Conservation (phyloP, 192 early-diverging fungal species). For the Gigaspora rosea region DNA sequence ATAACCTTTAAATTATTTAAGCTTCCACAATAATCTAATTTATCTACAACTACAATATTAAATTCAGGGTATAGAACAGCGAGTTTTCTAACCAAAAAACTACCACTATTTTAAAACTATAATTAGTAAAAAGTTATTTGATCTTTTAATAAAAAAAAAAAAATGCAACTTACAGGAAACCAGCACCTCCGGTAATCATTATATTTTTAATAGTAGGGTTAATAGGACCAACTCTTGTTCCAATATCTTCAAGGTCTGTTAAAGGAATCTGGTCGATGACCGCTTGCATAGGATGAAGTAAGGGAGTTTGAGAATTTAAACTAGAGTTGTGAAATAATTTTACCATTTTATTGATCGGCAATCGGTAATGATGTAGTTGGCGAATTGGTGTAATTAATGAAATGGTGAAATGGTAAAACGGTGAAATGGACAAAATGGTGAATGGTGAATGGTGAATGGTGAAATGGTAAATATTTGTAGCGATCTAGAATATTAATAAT, state of each 20-base stretch:
- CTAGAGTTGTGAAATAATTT: no score
- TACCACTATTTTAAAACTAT: slow-evolving; percentile 53
- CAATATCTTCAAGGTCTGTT: slow-evolving; percentile 47
- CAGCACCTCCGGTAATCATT: slow-evolving; percentile 80
- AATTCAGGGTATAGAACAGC: slow-evolving; percentile 68
- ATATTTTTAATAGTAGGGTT: slow-evolving; percentile 55
- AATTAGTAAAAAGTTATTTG: neutral
- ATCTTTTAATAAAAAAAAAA: neutral
- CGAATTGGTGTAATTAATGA: no score
- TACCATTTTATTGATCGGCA: no score
- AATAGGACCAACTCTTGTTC: slow-evolving; percentile 24
- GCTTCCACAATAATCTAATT: slow-evolving; percentile 79
- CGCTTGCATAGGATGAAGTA: neutral
- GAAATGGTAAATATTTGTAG: no score
- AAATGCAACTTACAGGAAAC: slow-evolving; percentile 69
- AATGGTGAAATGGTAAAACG: no score
- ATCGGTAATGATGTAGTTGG: no score
- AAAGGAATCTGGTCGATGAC: slow-evolving; percentile 28
- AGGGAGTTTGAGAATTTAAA: no score
- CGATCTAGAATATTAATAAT: no score
- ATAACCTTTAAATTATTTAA: slow-evolving; percentile 55
- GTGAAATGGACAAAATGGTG: no score
- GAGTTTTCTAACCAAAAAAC: slow-evolving; percentile 63
- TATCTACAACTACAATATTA: slow-evolving; percentile 68
- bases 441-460: no score